Percentiles rank a stretch among this genome's conserved stretches.
These are phyloP conservation scores for Didymella segeticola DNA, from an alignment of 2,329 filamentous ascomycete genomes.

Conservation along the genomic window DNA sequence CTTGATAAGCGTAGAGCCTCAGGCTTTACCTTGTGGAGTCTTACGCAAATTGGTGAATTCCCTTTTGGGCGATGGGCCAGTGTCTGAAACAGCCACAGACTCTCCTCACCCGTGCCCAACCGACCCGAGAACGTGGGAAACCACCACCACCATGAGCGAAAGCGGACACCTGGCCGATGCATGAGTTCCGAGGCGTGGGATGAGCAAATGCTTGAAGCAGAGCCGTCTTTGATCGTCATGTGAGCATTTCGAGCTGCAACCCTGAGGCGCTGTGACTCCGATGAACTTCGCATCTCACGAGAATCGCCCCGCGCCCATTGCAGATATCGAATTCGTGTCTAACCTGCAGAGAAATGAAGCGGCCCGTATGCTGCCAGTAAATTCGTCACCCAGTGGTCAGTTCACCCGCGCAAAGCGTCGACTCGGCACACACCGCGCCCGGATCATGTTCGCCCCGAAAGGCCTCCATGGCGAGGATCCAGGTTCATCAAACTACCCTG, in stretches of 20 bases:
- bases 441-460: not conserved
- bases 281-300: not conserved
- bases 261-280: constrained; percentile 6
- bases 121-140: constrained; percentile 22
- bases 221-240: constrained; percentile 13
- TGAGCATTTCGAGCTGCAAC: constrained; percentile 10
- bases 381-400: not conserved
- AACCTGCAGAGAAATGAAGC: not conserved
- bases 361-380: not conserved
- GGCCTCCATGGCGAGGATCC: not conserved
- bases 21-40: constrained; percentile 4
- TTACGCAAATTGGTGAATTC: constrained; percentile 2
- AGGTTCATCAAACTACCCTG: not conserved
- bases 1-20: constrained; percentile 2
- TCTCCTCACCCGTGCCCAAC: not conserved
- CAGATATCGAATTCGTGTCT: not conserved
- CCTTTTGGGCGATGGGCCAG: not conserved
- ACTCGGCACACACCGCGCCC: constrained; percentile 1
- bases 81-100: constrained; percentile 16
- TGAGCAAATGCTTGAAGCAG: constrained; percentile 1
- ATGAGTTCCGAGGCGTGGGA: constrained; percentile 25
- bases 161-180: constrained; percentile 21
- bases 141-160: constrained; percentile 16
- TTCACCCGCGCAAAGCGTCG: not conserved
- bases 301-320: not conserved